Conservation (phyloP, 2,329 filamentous ascomycete genomes). For the Akanthomyces uredinophilus region DNA sequence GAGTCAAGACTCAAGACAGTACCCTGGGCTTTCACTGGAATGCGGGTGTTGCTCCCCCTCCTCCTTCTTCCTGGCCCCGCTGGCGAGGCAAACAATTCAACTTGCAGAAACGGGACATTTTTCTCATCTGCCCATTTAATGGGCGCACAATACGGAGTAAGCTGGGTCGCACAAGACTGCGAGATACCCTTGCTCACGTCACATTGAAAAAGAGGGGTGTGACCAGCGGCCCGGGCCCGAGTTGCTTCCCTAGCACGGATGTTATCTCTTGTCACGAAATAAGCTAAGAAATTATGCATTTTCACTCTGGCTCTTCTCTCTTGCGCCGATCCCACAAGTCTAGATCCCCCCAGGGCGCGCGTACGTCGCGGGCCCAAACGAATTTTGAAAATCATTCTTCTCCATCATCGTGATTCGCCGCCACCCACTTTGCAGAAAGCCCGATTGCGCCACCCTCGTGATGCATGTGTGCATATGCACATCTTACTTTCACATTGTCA, state of each 20-base stretch:
- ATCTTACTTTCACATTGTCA: background rate
- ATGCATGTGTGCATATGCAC: background rate
- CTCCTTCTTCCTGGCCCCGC: background rate
- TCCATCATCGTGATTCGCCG: background rate
- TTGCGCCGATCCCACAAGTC: background rate
- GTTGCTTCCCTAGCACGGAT: background rate
- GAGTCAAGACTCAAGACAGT: too few species aligned
- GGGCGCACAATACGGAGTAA: background rate
- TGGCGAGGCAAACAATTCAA: background rate
- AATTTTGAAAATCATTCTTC: background rate
- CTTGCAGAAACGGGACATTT: too few species aligned
- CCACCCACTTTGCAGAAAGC: background rate
- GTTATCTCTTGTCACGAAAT: constrained; percentile 6
- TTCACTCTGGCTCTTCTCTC: too few species aligned
- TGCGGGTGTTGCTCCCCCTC: background rate
- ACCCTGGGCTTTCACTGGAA: too few species aligned
- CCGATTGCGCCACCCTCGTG: background rate
- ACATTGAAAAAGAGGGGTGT: background rate
- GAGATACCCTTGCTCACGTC: background rate
- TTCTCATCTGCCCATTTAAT: too few species aligned
- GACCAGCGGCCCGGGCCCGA: constrained; percentile 1
- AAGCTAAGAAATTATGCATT: too few species aligned
- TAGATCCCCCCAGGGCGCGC: background rate
- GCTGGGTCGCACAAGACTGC: background rate
- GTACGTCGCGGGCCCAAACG: too few species aligned